Conservation (phyloP, 345 rosid genomes). For the Moricandia arvensis region DNA sequence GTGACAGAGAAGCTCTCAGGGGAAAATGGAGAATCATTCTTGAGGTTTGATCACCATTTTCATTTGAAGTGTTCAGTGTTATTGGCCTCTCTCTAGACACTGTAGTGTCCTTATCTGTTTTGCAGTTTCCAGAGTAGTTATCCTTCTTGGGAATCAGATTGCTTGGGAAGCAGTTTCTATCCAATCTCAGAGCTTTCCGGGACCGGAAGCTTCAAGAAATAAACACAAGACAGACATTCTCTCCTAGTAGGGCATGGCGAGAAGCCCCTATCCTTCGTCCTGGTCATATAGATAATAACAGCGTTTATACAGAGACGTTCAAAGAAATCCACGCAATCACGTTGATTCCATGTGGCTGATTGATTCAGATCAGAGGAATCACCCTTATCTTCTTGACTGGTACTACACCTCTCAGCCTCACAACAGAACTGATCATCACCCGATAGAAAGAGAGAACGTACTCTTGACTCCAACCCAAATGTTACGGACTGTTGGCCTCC, state of each 20-base stretch:
- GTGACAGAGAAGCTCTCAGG: constrained; percentile 80
- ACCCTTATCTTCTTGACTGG: constrained; percentile 91
- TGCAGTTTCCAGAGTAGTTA: constrained; percentile 91
- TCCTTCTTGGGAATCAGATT: constrained; percentile 84
- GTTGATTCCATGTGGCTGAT: constrained; percentile 63
- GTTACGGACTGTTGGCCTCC: constrained; percentile 52
- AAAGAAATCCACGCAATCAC: constrained; percentile 42
- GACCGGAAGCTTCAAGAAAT: constrained; percentile 66
- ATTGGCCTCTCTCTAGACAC: background rate
- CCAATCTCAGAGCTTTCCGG: constrained; percentile 71
- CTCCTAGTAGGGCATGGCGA: constrained; percentile 50
- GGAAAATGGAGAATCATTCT: constrained; percentile 97
- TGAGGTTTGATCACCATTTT: constrained; percentile 54
- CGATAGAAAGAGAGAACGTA: constrained; percentile 33
- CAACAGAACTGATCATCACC: constrained; percentile 25
- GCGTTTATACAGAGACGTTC: constrained; percentile 51
- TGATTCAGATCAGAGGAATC: constrained; percentile 67
- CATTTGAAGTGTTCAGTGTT: background rate
- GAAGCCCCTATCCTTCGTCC: constrained; percentile 47
- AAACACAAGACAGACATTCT: constrained; percentile 41
- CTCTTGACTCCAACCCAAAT: constrained; percentile 38
- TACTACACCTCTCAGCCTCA: constrained; percentile 61
- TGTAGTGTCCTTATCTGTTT: constrained; percentile 16
- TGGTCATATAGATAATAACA: constrained; percentile 44
- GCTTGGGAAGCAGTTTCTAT: constrained; percentile 77